Evolutionary conservation across 1,139 yeast species (phyloP), one percentile per base, ranked within the genome.

Genomic region (Pichiaceae sp.): DNA sequence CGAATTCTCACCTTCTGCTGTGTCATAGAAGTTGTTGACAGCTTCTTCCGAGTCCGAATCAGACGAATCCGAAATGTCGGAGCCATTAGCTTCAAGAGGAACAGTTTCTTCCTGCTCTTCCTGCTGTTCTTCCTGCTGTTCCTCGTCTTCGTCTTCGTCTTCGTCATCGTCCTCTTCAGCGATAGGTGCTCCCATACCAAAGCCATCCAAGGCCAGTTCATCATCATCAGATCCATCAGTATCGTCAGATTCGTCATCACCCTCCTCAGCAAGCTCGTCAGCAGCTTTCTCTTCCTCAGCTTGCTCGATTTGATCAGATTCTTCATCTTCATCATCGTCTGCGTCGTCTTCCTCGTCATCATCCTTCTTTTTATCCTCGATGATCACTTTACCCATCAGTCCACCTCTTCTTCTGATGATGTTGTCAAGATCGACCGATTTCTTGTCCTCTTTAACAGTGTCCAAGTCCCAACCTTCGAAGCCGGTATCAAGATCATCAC

Each of bases 391-490:
- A 19, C 78, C 70, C 20, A 48, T 42, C 39, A 80, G 63, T 34
- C 87, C 89, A 59, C 91, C 89, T 50, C 79, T 81, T 59, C 89
- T 72, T 62, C 81, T 76, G 49, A 87, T 81, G 40, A 87, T 87
- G 20, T 78, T 78, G 53, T 87, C 96, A 47, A 87, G 66, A 62
- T 86, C 93, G n/a, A 87, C 95, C 40, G 78, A 85, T 46, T 70
- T 76, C 46, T 58, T 70, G 2, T 57, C 59, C n/a, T 56, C 66
- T 8, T 41, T 72, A 8, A 56, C 63, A 14, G 59, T 66, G 32
- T 66, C 73, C 54, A 85, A 84, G 47, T 85, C 87, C 96, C 96
- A 87, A 3, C 95, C 95, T 34, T 75, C 76, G 38, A 81, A 76
- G 2, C 67, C 58, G 29, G 66, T 71, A 2, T 68, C 56, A 24